These are phyloP conservation scores for Zymoseptoria tritici DNA, from an alignment of 2,329 filamentous ascomycete genomes.

Conservation along the genomic window DNA sequence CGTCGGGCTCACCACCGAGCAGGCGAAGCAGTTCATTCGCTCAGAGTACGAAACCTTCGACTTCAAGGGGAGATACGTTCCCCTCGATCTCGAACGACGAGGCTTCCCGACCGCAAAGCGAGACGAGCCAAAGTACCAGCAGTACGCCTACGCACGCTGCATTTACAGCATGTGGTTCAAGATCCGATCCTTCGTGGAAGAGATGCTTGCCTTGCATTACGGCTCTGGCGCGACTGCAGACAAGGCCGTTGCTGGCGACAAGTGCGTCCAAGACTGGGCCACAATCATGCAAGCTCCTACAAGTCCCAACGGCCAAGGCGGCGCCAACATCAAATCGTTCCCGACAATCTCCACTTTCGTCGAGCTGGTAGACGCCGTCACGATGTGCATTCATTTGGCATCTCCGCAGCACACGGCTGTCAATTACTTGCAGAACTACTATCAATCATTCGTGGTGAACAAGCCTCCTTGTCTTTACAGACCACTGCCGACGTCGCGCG, in stretches of 20 bases:
- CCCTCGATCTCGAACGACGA: slow-evolving; percentile 38
- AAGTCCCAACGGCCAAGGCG: slow-evolving; percentile 17
- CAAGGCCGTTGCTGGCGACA: slow-evolving; percentile 24
- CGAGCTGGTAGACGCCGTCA: slow-evolving; percentile 39
- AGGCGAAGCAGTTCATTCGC: slow-evolving; percentile 34
- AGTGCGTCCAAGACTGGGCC: slow-evolving; percentile 35
- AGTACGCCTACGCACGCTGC: slow-evolving; percentile 45
- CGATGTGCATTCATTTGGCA: slow-evolving; percentile 49
- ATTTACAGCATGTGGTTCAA: slow-evolving; percentile 40
- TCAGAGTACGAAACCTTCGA: slow-evolving; percentile 40
- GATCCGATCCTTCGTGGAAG: slow-evolving; percentile 37
- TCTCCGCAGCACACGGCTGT: slow-evolving; percentile 45
- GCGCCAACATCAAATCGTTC: slow-evolving; percentile 37
- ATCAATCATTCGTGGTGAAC: slow-evolving; percentile 42
- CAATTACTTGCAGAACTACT: slow-evolving; percentile 48
- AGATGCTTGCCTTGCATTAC: slow-evolving; percentile 12
- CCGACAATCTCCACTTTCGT: slow-evolving; percentile 38
- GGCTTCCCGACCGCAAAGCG: slow-evolving; percentile 35
- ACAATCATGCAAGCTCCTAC: slow-evolving; percentile 31
- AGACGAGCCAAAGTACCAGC: slow-evolving; percentile 35
- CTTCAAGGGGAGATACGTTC: slow-evolving; percentile 40
- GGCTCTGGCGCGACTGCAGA: slow-evolving; percentile 29
- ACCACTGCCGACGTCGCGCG: slow-evolving; percentile 20
- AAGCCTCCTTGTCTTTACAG: slow-evolving; percentile 37
- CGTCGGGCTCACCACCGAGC: slow-evolving; percentile 34